Base-by-base conservation (phyloP, 2,329 filamentous ascomycete species). In the Diaporthe sp. region DNA sequence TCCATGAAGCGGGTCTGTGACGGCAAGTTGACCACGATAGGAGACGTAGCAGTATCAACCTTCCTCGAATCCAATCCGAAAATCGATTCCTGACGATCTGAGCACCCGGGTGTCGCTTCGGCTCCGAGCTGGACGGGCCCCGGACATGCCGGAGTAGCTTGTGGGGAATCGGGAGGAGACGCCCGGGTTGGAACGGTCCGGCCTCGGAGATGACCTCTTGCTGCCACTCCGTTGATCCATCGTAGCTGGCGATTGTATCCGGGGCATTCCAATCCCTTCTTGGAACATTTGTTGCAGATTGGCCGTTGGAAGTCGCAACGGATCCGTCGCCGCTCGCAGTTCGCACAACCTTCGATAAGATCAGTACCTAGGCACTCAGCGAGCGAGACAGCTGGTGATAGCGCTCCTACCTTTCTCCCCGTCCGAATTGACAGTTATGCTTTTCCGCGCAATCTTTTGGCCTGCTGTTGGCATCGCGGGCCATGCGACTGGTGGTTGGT, bases 161-260 rank as follows among this genome's bases (percentile, higher is more conserved):
- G 6, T 8, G 61, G 17, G 17, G 42, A 46, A 12, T 3, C 42
- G 2, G 61, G 42, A n/a, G 8, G 17, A 65, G 39, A n/a, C n/a
- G 42, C 42, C 17, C 25, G 49, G 28, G 42, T 34, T 9, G 61
- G 61, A 19, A 65, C n/a, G 19, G 17, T 49, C 28, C 61, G 42
- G 42, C 61, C 61, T 19, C 10, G 61, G n/a, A 65, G 61, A 34
- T 65, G 19, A 0, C 61, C 61, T 4, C 61, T 65, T 49, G 42
- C 61, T 34, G 42, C 61, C 61, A 65, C 61, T 2, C 61, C 61
- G 39, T 65, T 49, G 61, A 65, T 34, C 61, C 61, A 65, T 49
- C 61, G 39, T 34, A 65, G 61, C 25, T 13, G 25, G 42, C 61
- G 61, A 9, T 65, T 65, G 19, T 65, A 65, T 49, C 61, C 42